Evolutionary conservation across 495 filamentous ascomycete genomes (phyloP).

Genomic region (Letharia columbiana): DNA sequence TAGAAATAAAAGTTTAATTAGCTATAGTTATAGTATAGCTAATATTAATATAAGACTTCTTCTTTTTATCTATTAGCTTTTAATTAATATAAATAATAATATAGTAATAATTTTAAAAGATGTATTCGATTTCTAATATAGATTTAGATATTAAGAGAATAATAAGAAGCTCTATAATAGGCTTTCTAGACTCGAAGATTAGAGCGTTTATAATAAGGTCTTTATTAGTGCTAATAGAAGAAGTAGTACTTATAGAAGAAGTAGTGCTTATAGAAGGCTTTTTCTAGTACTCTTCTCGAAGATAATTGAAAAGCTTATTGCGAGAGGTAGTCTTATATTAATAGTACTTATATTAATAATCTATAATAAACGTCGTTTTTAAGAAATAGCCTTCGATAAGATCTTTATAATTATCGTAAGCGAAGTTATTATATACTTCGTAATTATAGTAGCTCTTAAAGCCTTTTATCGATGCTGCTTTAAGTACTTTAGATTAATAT

Average conservation of each 20-base stretch:
- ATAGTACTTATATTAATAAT: neutral
- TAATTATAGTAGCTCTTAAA: too few relatives aligned
- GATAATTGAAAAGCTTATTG: slow-evolving; percentile 6
- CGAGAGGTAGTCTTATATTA: neutral
- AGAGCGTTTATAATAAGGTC: neutral
- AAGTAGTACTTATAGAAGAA: neutral
- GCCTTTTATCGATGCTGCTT: too few relatives aligned
- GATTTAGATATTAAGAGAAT: neutral
- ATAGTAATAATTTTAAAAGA: neutral
- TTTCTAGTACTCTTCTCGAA: neutral
- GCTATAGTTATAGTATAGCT: neutral
- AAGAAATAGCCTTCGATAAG: neutral
- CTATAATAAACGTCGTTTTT: neutral
- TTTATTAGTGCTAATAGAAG: too few relatives aligned
- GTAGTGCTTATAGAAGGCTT: neutral
- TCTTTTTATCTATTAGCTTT: neutral
- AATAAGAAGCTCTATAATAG: neutral
- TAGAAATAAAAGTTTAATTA: neutral
- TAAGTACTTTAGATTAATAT: too few relatives aligned
- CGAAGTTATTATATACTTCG: too few relatives aligned
- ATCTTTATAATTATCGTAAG: too few relatives aligned
- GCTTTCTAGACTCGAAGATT: neutral
- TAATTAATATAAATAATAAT: neutral
- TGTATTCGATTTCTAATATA: neutral
- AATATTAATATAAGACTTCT: neutral